Base-by-base conservation (phyloP, 2,329 filamentous ascomycete species). In the Aspergillus calidoustus region DNA sequence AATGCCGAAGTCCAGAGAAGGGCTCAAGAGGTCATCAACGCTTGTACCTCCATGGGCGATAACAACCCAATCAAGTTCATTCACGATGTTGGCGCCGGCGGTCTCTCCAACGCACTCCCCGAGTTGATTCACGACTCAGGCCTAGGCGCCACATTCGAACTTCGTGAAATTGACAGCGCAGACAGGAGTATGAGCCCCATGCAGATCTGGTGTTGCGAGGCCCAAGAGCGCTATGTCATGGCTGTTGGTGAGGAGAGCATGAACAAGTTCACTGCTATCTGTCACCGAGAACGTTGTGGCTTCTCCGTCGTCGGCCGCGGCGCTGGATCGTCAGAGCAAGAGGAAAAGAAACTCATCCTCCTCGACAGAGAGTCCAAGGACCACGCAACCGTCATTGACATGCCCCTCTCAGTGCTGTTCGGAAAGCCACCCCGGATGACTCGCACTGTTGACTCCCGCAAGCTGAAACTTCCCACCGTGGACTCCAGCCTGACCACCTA, bases 1-100 rank as follows among this genome's bases (percentile, higher is more conserved):
- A 99, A 99, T 73, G 93, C 95, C 1, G 95, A 99, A 79, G 94
- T 98, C 77, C 92, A 99, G 78, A 86, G 95, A 65, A 87, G 95
- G 69, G 95, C 94, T 2, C 95, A 99, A 80, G 96, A 98, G 86
- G 95, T 99, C 66, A 99, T 99, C 78, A 95, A 98, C 77, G 89
- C 92, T 4, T 99, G 95, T 76, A 88, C 91, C 30, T 89, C 92
- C 3, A 86, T 98, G 70, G 94, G 93, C 17, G 82, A 88, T 4
- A 83, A 92, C 66, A 98, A 91, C 74, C 95, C 95, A 0, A 98
- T 99, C 68, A 90, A 92, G 59, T 94, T 98, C 80, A 98, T 99
- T 66, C 95, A 99, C 76, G 95, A 99, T 74, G 95, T 99, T 50
- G 95, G 95, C 64, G 95, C 95, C 54, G 95, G 95, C 71, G 95